These are phyloP conservation scores for Crithidia sp. DNA, from an alignment of 208 protist genomes.

Conservation along the genomic window DNA sequence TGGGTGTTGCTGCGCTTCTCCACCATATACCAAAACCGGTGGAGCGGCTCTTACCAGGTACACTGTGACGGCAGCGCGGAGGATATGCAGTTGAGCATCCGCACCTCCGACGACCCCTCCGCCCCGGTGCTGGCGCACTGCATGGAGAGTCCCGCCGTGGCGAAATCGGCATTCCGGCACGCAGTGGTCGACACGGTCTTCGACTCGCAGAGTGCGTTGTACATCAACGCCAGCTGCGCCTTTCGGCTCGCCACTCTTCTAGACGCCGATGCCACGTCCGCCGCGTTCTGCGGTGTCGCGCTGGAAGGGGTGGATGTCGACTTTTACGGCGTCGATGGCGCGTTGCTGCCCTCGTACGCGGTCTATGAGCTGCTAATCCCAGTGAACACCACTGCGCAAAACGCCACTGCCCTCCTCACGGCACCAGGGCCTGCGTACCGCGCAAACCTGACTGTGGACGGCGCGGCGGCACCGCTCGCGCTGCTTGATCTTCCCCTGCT, in stretches of 20 bases:
- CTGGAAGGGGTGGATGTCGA: slow-evolving; percentile 29
- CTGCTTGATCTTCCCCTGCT: slow-evolving; percentile 6
- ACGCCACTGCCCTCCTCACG: background rate
- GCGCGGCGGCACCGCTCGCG: background rate
- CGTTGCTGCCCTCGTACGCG: slow-evolving; percentile 16
- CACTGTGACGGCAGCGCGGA: slow-evolving; percentile 49
- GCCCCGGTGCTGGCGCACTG: slow-evolving; percentile 3
- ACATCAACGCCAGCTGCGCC: slow-evolving; percentile 45
- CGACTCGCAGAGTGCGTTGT: background rate
- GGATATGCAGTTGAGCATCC: slow-evolving; percentile 25
- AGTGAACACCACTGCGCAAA: background rate
- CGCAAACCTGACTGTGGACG: background rate
- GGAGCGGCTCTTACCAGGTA: slow-evolving; percentile 28
- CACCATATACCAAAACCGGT: slow-evolving; percentile 29
- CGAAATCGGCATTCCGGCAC: slow-evolving; percentile 14
- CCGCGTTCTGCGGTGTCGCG: slow-evolving; percentile 40
- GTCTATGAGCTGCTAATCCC: slow-evolving; percentile 26
- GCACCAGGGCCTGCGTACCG: background rate
- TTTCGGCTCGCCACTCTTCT: slow-evolving; percentile 18
- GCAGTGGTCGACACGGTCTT: slow-evolving; percentile 4
- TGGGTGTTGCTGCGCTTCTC: slow-evolving; percentile 23
- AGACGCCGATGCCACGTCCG: slow-evolving; percentile 10
- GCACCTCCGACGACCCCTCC: background rate
- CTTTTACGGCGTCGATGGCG: background rate
- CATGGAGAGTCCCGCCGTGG: background rate